Evolutionary conservation across 495 filamentous ascomycete genomes (phyloP), one percentile per base, ranked within the genome.

Genomic region (Aspergillus avenaceus): DNA sequence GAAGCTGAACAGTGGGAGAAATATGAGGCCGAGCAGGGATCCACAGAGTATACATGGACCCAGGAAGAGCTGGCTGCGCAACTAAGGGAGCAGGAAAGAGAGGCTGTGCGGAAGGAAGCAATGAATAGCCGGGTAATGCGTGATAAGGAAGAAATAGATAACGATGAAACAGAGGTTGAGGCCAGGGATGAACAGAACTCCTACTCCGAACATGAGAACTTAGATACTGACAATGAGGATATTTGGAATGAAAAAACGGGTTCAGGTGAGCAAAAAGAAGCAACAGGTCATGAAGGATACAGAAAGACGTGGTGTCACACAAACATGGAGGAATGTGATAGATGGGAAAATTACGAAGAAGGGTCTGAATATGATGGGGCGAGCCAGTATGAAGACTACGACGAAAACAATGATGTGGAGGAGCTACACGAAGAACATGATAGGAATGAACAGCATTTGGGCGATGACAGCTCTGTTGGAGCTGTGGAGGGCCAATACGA

Each of bases 81-180:
- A 40, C 2, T 36, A 16, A 45, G 24, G 14, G 34, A 53, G 26
- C 13, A 37, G 48, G 21, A 41, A 13, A 32, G 26, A 18, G 27
- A n/a, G 47, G 23, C 34, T 29, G 40, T 41, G 40, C 49, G 26
- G n/a, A n/a, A n/a, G 47, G 26, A 53, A 26, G 36, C 38, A 9
- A 58, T 53, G 56, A 18, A 34, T 25, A 57, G 41, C 41, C 45
- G 50, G 12, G 41, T 55, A 32, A 41, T 45, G 9, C 43, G 51
- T 24, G 55, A 65, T 16, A 52, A 45, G 29, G 47, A 52, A 2
- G n/a, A 53, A 14, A 21, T 38, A 45, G 45, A 31, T 1, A 52
- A 53, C 21, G 29, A 25, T 8, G 19, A 45, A 22, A 48, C 16
- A 47, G 38, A 45, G 22, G 45, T 21, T 29, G 37, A 38, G 23